Conservation (phyloP, 2,329 filamentous ascomycete genomes). For the Aspergillus sp. region DNA sequence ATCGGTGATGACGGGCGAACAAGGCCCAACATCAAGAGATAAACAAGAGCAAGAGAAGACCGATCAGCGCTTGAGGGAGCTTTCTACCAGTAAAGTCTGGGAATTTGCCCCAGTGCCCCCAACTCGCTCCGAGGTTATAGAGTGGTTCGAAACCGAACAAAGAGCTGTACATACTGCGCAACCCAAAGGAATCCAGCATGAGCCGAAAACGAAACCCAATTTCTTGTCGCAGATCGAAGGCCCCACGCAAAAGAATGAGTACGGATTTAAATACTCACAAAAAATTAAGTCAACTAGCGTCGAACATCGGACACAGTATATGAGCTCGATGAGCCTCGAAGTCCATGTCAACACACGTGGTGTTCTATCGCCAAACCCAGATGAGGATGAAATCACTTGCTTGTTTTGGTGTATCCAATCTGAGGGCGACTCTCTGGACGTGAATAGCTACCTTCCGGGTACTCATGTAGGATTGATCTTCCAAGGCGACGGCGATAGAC, state of each 20-base stretch:
- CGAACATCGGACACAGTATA: conserved; percentile 82
- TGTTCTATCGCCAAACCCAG: conserved; percentile 79
- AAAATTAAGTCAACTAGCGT: conserved; percentile 71
- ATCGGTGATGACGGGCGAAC: conserved; percentile 55
- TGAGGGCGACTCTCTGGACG: conserved; percentile 59
- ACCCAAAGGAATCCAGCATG: conserved; percentile 4
- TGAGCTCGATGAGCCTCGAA: conserved; percentile 95
- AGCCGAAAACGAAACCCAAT: conserved; percentile 25
- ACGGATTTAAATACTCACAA: conserved; percentile 84
- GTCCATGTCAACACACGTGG: conserved; percentile 86
- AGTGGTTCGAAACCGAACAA: conserved; percentile 58
- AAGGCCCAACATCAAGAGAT: conserved; percentile 48
- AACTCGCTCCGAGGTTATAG: conserved; percentile 63
- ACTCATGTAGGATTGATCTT: conserved; percentile 70
- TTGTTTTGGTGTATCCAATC: conserved; percentile 89
- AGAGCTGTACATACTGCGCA: conserved; percentile 12
- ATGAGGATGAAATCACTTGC: conserved; percentile 81
- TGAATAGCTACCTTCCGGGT: conserved; percentile 47
- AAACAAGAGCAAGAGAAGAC: conserved; percentile 49
- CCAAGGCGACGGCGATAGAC: conserved; percentile 60
- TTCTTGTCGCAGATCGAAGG: conserved; percentile 80
- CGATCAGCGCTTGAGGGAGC: conserved; percentile 52
- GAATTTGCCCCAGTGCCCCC: conserved; percentile 72
- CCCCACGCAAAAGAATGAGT: conserved; percentile 75
- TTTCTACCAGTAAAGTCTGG: conserved; percentile 69